Evolutionary conservation across 352 stramenopile genomes (phyloP).

Genomic region (Globisporangium perplexum): DNA sequence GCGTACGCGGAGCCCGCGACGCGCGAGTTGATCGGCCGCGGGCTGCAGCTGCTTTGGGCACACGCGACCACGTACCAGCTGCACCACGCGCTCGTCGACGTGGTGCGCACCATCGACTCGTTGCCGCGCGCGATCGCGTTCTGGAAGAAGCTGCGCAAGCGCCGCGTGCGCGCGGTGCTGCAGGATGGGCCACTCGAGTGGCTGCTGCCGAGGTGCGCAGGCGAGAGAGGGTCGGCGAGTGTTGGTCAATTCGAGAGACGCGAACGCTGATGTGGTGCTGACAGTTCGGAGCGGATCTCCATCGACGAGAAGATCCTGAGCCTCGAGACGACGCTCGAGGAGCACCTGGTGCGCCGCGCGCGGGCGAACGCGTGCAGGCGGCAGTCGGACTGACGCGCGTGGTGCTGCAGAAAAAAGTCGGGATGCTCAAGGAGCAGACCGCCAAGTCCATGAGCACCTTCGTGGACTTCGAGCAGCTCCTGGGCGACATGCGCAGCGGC

Average conservation of each 20-base stretch:
- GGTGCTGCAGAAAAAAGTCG: constrained; percentile 49
- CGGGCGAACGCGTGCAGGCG: neutral
- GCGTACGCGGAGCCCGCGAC: constrained; percentile 21
- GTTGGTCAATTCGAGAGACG: no score
- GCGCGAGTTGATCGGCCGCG: constrained; percentile 24
- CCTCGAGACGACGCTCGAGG: constrained; percentile 60
- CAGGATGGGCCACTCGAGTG: constrained; percentile 58
- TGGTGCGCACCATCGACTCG: constrained; percentile 62
- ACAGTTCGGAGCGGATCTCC: constrained; percentile 42
- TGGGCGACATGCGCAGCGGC: constrained; percentile 32
- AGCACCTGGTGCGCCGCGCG: constrained; percentile 40
- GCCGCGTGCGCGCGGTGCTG: constrained; percentile 40
- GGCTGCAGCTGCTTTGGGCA: constrained; percentile 45
- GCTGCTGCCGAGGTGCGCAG: constrained; percentile 39
- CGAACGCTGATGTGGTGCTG: no score
- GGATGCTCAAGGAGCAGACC: constrained; percentile 58
- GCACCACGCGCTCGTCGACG: constrained; percentile 47
- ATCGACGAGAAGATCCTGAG: constrained; percentile 55
- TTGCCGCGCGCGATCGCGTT: constrained; percentile 60
- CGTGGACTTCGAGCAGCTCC: constrained; percentile 27
- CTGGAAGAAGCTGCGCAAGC: constrained; percentile 56
- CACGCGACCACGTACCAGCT: constrained; percentile 57
- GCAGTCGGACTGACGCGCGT: neutral
- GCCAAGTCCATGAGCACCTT: constrained; percentile 29
- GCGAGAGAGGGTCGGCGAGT: no score